Evolutionary conservation across 805 yeast genomes (phyloP), one percentile per base, ranked within the genome.

Genomic region (Lipomyces sp.): DNA sequence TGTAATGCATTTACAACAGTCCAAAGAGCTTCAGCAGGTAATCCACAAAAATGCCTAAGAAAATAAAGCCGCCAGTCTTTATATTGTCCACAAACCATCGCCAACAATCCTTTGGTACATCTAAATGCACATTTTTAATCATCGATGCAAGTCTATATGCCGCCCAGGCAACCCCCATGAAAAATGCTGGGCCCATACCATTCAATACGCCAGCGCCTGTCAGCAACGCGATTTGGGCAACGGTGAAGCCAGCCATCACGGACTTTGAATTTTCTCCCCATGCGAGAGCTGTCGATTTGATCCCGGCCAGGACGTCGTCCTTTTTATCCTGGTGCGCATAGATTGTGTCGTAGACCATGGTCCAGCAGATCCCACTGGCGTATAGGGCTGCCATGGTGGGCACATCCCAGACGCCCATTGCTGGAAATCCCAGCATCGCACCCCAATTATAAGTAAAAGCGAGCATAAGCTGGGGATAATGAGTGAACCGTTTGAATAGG

Each of bases 241-340:
- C 80, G 5, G 91, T 84, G 70, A 92, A 75, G 0, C 84, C 87
- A 56, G 85, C 81, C 73, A 90, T 81, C 53, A 92, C 85, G 10
- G 86, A 83, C 75, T 90, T 92, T 0, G 97, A 85, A 39, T 85
- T 83, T 30, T 84, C 85, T 7, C 96, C 96, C 99, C 99, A 96
- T 1, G 90, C 93, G 71, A 95, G 83, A 6, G 99, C 99, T 0
- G 98, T 92, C 1, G 97, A 90, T 77, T 92, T 92, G 72, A 95
- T 89, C 29, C 99, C 99, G 0, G 97, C 98, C 65, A 84, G 82
- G 62, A 90, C 80, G 78, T 95, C 99, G 74, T 89, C 95, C 61
- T 77, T 79, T 79, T 95, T 95, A 78, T 95, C 99, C 79, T 95
- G 99, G 76, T 95, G 99, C 0, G 99, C 99, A 77, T 95, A 95